Conservation (phyloP, 2,329 filamentous ascomycete species). For the Ambrosiella xylebori region DNA sequence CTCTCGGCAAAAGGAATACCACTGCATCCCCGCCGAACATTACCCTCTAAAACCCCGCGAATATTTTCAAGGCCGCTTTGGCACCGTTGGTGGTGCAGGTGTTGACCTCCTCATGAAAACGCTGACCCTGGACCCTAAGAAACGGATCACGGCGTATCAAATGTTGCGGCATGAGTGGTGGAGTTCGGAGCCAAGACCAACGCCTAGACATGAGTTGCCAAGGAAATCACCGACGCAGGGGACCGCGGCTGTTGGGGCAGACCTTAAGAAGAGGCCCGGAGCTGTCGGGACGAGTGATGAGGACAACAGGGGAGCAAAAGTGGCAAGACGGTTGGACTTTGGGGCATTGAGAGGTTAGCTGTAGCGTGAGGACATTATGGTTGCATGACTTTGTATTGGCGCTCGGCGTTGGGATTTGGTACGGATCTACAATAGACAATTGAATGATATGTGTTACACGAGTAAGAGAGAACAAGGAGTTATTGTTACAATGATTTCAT, state of each 20-base stretch:
- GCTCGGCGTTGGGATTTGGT: not conserved
- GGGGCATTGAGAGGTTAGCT: conserved; percentile 20
- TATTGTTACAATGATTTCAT: not conserved
- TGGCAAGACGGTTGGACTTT: conserved; percentile 72
- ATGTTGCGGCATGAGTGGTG: conserved; percentile 78
- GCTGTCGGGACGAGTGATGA: conserved; percentile 33
- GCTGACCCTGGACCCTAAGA: conserved; percentile 70
- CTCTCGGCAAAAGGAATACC: conserved; percentile 57
- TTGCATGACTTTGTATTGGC: not conserved
- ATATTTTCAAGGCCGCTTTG: conserved; percentile 61
- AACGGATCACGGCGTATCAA: conserved; percentile 58
- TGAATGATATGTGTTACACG: not conserved
- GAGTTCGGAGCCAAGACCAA: conserved; percentile 67
- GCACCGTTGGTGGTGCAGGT: conserved; percentile 62
- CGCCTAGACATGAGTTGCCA: conserved; percentile 64
- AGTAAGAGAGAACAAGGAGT: not conserved
- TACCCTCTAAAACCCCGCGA: conserved; percentile 47
- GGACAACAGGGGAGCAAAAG: conserved; percentile 51
- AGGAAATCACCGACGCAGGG: conserved; percentile 53
- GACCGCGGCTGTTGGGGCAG: conserved; percentile 48
- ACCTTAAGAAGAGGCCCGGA: conserved; percentile 54
- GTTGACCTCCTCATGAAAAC: conserved; percentile 80
- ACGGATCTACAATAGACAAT: not conserved
- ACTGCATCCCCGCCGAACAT: conserved; percentile 43
- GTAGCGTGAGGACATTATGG: not conserved